Conservation (phyloP, 2,329 filamentous ascomycete genomes). For the Apiospora sp. region DNA sequence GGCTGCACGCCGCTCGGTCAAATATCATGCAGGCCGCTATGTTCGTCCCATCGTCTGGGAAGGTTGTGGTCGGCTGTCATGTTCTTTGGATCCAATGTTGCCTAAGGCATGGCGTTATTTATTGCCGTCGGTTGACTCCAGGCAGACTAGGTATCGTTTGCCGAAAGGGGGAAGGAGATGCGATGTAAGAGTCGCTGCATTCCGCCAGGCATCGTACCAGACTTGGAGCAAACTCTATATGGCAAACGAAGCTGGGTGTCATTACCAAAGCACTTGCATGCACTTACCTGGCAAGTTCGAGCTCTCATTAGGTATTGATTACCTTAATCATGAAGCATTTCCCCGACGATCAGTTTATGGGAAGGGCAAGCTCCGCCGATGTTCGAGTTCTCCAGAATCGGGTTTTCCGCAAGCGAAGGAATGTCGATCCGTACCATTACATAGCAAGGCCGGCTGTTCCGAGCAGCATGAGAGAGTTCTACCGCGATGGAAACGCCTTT, state of each 20-base stretch:
- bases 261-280: neutral
- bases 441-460: neutral
- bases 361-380: neutral
- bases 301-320: neutral
- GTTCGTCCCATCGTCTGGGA: neutral
- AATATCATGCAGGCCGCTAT: neutral
- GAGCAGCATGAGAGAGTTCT: neutral
- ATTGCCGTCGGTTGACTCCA: neutral
- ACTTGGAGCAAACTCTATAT: neutral
- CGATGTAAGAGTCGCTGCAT: neutral
- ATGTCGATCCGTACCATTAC: neutral
- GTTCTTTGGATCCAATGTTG: neutral
- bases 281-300: neutral
- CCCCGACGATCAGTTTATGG: neutral
- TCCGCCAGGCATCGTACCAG: neutral
- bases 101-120: neutral
- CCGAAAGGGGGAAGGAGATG: neutral
- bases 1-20: neutral
- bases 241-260: neutral
- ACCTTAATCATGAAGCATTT: neutral
- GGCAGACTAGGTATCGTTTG: neutral
- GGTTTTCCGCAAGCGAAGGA: neutral
- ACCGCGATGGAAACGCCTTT: neutral
- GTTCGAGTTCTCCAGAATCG: neutral
- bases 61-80: neutral